Base-by-base conservation (phyloP, 129 eudicot species). In the Helianthus tuberosus region DNA sequence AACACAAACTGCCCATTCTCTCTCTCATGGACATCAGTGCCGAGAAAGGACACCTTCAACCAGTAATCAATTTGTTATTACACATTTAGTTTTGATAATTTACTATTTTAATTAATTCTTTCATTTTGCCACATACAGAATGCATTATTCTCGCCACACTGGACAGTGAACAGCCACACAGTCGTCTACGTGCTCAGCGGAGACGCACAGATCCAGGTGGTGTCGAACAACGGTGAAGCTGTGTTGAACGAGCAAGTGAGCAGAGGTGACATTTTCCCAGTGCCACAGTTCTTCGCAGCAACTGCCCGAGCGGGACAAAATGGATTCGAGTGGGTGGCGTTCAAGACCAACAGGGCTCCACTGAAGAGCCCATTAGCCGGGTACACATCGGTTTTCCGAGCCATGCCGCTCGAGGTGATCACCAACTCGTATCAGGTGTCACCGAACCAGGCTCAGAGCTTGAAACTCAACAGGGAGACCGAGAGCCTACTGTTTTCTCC, bases 351-450 rank as follows among this genome's bases (percentile, higher is more conserved):
- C 58, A 80, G 84, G 67, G 69, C 80, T 63, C 96, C 92, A 1
- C 84, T 84, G 96, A 71, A 75, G 73, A 88, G 86, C 66, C 79
- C 85, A 0, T 25, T 86, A 4, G 92, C 89, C 0, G 97, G 95
- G 27, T 86, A 88, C 85, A 86, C 96, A 3, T 91, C 97, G 1
- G 96, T 88, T 3, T 66, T 91, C 54, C 79, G 91, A 74, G 89
- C 95, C 5, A 75, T 86, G 90, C 95, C 97, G 0, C 77, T 84
- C 8, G 82, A 81, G 3, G 96, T 91, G 29, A 74, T 91, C 36
- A 69, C 83, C 0, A 84, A 83, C 46, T 54, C 96, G 1, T 91
- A 80, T 32, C 66, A 78, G 41, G 48, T 86, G 12, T 88, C 96
- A 1, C 87, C 85, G 0, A 65, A 65, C 27, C 85, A 88, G 64